Conservation (phyloP, 148 eudicot species). For the Chenopodium berlandieri region DNA sequence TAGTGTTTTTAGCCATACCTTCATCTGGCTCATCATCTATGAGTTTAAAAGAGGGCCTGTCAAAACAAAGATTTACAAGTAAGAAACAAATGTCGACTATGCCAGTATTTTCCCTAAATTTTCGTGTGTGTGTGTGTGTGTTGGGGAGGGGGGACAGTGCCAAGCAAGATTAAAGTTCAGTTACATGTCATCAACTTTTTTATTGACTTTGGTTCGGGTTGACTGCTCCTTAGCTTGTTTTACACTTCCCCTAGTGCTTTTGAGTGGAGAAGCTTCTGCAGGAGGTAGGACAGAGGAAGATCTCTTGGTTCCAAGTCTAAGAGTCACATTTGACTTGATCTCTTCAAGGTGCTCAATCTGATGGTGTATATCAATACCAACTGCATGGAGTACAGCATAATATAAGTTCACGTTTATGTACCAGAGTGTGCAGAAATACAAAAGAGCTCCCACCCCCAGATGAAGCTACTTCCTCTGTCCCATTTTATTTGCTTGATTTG, state of each 20-base stretch:
- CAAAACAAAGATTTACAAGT: constrained; percentile 5
- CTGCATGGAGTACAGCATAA: constrained; percentile 45
- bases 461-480: not conserved
- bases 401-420: not conserved
- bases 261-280: constrained; percentile 37
- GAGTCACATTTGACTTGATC: constrained; percentile 31
- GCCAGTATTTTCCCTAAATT: not conserved
- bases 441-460: not conserved
- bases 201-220: constrained; percentile 30
- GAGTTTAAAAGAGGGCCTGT: constrained; percentile 89
- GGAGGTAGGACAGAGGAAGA: constrained; percentile 33
- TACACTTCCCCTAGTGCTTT: constrained; percentile 40
- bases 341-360: constrained; percentile 41
- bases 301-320: constrained; percentile 38
- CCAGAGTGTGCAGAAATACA: not conserved
- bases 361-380: constrained; percentile 84
- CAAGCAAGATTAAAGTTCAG: constrained; percentile 10
- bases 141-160: not conserved
- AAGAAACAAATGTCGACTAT: not conserved
- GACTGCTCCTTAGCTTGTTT: constrained; percentile 33
- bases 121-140: no score
- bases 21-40: constrained; percentile 69
- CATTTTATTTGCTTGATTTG: not conserved
- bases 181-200: constrained; percentile 43
- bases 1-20: constrained; percentile 39